Evolutionary conservation across 106 monocot species (phyloP), one percentile per base, ranked within the genome.

Genomic region (Dendrobium officinale): DNA sequence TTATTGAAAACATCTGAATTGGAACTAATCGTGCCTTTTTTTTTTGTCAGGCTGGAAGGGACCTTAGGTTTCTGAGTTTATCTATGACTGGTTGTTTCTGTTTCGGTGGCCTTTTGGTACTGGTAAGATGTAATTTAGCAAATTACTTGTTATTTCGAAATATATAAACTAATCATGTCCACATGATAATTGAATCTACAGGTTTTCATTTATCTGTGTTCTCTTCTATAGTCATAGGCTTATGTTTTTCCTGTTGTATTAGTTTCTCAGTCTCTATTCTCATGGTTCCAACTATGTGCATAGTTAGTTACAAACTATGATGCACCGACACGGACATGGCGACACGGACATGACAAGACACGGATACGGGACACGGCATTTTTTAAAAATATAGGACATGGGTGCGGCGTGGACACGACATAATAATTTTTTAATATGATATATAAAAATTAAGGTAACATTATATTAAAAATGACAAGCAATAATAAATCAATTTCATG

Each of bases 1-100:
- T 37, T 10, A 22, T 27, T n/a, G 51, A 64, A 58, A 7, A 27
- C 11, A 18, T 54, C 31, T 68, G n/a, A 49, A 77, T 54, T 73
- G 22, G 17, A 68, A n/a, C 45, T 45, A 45, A 45, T 45, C 45
- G 45, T 45, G 45, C 45, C 24, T 55, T 66, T 0, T 37, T 0
- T 26, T 56, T 15, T 18, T 84, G 79, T 41, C 86, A 96, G 95
- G 93, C 91, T 85, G 88, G 93, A 61, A 89, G 93, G 37, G 95
- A 96, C 79, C 88, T 96, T 59, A 91, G 78, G 84, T 96, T 86
- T 82, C 58, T 96, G 72, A 96, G 95, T 86, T 79, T 89, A 78
- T 91, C 93, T 4, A 93, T 93, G 93, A 85, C 68, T 79, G 86
- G 80, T 48, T 96, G 95, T 84, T 90, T 96, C 43, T 82, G 75